Percentiles rank a stretch among this genome's conserved stretches.
These are phyloP conservation scores for Lenzites betulinus DNA, from an alignment of 768 basidiomycete genomes.

Conservation along the genomic window DNA sequence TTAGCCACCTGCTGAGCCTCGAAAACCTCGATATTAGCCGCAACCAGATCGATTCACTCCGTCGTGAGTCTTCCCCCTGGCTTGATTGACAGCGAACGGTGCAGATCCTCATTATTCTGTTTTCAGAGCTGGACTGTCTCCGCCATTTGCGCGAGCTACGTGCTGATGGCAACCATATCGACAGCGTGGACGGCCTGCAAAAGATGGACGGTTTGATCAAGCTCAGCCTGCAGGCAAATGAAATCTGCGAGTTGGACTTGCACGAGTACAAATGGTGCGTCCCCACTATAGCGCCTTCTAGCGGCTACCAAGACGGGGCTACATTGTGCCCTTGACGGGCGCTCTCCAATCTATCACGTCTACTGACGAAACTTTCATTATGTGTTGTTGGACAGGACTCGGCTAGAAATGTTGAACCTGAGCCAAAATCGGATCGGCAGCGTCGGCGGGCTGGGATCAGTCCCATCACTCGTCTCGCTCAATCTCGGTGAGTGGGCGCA, in stretches of 20 bases:
- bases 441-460: constrained; percentile 60
- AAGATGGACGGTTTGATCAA: constrained; percentile 81
- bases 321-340: constrained; percentile 4
- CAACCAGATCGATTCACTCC: constrained; percentile 87
- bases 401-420: constrained; percentile 80
- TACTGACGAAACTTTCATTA: constrained; percentile 13
- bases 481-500: constrained; percentile 72
- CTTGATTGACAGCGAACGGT: neutral
- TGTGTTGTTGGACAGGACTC: constrained; percentile 35
- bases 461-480: constrained; percentile 67
- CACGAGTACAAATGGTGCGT: constrained; percentile 67
- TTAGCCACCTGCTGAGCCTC: constrained; percentile 81
- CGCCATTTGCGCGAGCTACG: constrained; percentile 85
- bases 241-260: constrained; percentile 63
- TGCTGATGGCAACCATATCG: constrained; percentile 85
- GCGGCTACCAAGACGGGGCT: neutral
- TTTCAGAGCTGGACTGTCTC: constrained; percentile 78
- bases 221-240: constrained; percentile 79
- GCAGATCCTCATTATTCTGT: constrained; percentile 2
- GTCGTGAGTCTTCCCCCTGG: constrained; percentile 56
- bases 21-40: constrained; percentile 89
- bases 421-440: constrained; percentile 69
- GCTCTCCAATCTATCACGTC: constrained; percentile 20
- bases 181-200: constrained; percentile 72
- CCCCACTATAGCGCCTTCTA: neutral